A percentile compares a stretch with the other conserved stretches of the same genome.
phyloP scores from a whole-genome alignment of 1,284 basidiomycete genomes.

The Cutaneotrichosporon sp. region DNA sequence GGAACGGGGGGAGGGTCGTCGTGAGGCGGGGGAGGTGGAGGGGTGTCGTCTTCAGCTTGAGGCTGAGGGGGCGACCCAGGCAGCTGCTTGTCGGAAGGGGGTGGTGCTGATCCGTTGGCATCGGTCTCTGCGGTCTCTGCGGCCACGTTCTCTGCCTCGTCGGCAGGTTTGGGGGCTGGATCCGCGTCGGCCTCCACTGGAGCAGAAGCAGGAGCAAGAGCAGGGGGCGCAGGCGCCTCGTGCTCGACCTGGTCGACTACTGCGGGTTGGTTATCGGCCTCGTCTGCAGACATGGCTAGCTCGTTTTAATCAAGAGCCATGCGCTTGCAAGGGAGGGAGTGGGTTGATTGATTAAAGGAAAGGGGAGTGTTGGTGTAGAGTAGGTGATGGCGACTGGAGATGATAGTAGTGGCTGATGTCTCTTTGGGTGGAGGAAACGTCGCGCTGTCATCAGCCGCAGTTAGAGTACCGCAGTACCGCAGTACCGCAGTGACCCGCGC shows the following conservation, averaged over 20 bases:
- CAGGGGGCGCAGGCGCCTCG: no score
- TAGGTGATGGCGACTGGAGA: not conserved
- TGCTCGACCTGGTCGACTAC: not conserved
- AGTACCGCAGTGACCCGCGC: no score
- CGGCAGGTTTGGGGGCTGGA: not conserved
- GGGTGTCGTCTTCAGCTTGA: not conserved
- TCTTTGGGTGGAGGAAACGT: not conserved
- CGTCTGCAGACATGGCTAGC: slow-evolving; percentile 13
- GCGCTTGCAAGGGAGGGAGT: not conserved
- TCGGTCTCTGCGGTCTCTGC: no score
- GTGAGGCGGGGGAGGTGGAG: slow-evolving; percentile 4
- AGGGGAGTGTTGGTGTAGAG: not conserved
- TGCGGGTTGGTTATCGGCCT: not conserved
- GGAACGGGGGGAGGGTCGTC: not conserved
- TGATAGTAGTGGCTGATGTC: not conserved
- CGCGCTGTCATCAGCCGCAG: slow-evolving; percentile 12
- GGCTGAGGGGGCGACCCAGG: not conserved
- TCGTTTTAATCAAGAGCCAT: not conserved
- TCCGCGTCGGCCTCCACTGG: not conserved
- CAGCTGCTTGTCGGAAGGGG: slow-evolving; percentile 2
- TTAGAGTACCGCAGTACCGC: no score
- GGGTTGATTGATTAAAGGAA: no score
- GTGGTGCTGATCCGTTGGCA: slow-evolving; percentile 1
- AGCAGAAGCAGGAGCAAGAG: not conserved
- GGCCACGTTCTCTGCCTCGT: not conserved